These are phyloP conservation scores for Apophysomyces variabilis DNA, from an alignment of 371 early-diverging fungal genomes.

Conservation along the genomic window DNA sequence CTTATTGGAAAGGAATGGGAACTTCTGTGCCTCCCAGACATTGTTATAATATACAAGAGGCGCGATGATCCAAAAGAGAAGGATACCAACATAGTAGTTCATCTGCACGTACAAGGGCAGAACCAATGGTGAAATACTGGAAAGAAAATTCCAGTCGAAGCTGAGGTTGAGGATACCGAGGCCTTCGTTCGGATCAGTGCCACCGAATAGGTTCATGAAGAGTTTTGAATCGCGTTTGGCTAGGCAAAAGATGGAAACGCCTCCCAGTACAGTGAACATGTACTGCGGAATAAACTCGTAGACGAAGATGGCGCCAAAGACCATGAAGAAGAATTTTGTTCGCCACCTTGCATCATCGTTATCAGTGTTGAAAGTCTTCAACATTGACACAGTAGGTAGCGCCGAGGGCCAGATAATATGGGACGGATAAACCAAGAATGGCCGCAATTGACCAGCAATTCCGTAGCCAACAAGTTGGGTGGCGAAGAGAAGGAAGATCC, in stretches of 20 bases:
- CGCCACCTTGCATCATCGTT: slow-evolving; percentile 66
- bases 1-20: slow-evolving; percentile 37
- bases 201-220: slow-evolving; percentile 53
- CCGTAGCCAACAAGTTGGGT: slow-evolving; percentile 82
- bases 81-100: slow-evolving; percentile 43
- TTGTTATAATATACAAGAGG: slow-evolving; percentile 38
- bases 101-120: slow-evolving; percentile 67
- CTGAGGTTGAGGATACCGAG: slow-evolving; percentile 45
- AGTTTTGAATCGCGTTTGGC: slow-evolving; percentile 51
- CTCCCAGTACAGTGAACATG: slow-evolving; percentile 51
- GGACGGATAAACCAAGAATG: slow-evolving; percentile 77
- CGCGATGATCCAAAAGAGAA: slow-evolving; percentile 29
- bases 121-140: slow-evolving; percentile 58
- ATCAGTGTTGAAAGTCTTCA: slow-evolving; percentile 70
- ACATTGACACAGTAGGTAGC: slow-evolving; percentile 73
- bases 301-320: slow-evolving; percentile 41
- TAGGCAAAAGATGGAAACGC: slow-evolving; percentile 54
- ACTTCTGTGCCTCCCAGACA: slow-evolving; percentile 42
- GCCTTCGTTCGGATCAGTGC: slow-evolving; percentile 44
- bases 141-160: slow-evolving; percentile 52
- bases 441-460: slow-evolving; percentile 76
- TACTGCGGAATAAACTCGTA: slow-evolving; percentile 56
- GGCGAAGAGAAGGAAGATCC: slow-evolving; percentile 52
- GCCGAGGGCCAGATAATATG: slow-evolving; percentile 86
- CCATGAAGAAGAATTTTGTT: slow-evolving; percentile 55